Evolutionary conservation across 2,329 filamentous ascomycete genomes (phyloP).

Genomic region (Trichoderma simmonsii): DNA sequence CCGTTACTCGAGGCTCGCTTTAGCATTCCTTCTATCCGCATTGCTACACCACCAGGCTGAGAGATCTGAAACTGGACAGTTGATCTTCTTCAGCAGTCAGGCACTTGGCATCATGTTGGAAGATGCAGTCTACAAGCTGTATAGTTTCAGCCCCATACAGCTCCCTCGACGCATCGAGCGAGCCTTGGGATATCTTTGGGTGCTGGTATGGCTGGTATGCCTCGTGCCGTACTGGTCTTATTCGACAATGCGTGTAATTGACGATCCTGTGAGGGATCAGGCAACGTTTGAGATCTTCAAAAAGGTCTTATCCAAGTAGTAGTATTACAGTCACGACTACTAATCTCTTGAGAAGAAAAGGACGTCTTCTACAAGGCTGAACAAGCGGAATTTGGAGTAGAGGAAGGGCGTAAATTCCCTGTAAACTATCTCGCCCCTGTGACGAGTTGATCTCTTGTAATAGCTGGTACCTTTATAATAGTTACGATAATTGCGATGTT

Average conservation of each 20-base stretch:
- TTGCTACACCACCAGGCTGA: neutral
- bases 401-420: neutral
- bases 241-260: neutral
- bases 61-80: neutral
- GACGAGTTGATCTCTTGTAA: too few relatives aligned
- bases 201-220: neutral
- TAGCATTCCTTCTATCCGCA: neutral
- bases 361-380: neutral
- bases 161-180: neutral
- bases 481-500: too few relatives aligned
- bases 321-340: neutral
- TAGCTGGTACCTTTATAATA: too few relatives aligned
- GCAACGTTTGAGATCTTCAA: neutral
- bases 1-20: neutral
- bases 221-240: neutral
- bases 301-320: neutral
- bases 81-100: slow-evolving; percentile 1
- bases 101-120: neutral
- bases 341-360: neutral
- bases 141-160: neutral
- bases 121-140: neutral
- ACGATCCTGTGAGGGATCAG: neutral
- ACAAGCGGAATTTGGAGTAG: neutral
- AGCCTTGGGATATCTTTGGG: neutral
- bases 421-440: neutral